A percentile compares a stretch with the other conserved stretches of the same genome.
These are phyloP conservation scores for Paxillus ammoniavirescens DNA, from an alignment of 768 basidiomycete species.

Conservation along the genomic window DNA sequence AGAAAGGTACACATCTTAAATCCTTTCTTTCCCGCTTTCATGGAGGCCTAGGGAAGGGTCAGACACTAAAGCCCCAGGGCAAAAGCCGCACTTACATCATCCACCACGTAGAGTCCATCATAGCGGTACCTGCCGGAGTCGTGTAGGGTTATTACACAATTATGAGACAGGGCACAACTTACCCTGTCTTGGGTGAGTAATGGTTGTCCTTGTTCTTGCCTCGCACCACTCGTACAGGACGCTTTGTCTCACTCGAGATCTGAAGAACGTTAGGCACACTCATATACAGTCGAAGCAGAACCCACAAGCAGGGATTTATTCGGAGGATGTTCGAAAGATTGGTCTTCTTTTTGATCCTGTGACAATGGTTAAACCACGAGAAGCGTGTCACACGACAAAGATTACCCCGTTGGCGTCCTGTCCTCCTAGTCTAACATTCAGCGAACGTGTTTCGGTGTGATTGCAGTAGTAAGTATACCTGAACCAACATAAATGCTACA, in stretches of 20 bases:
- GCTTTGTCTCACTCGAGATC: constrained; percentile 27
- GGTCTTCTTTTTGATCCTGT: constrained; percentile 22
- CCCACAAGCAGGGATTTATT: constrained; percentile 24
- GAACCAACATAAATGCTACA: constrained; percentile 35
- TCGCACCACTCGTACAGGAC: constrained; percentile 39
- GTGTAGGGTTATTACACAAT: neutral
- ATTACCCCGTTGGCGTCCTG: constrained; percentile 17
- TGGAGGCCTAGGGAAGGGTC: constrained; percentile 15
- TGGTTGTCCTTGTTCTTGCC: constrained; percentile 18
- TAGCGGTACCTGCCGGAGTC: constrained; percentile 26
- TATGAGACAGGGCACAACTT: neutral
- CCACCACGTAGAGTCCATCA: constrained; percentile 31
- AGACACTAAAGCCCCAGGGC: neutral
- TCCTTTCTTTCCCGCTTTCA: constrained; percentile 17
- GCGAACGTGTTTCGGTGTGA: neutral
- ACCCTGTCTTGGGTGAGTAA: constrained; percentile 27
- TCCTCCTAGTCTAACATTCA: constrained; percentile 17
- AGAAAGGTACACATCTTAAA: constrained; percentile 30
- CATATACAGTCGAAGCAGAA: neutral
- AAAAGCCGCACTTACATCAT: constrained; percentile 13
- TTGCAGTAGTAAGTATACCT: constrained; percentile 12
- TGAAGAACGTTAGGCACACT: constrained; percentile 9
- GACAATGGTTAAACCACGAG: neutral
- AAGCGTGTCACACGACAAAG: neutral
- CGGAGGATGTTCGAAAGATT: constrained; percentile 18